Evolutionary conservation across 345 rosid genomes (phyloP).

Genomic region (Eutrema heterophyllum): DNA sequence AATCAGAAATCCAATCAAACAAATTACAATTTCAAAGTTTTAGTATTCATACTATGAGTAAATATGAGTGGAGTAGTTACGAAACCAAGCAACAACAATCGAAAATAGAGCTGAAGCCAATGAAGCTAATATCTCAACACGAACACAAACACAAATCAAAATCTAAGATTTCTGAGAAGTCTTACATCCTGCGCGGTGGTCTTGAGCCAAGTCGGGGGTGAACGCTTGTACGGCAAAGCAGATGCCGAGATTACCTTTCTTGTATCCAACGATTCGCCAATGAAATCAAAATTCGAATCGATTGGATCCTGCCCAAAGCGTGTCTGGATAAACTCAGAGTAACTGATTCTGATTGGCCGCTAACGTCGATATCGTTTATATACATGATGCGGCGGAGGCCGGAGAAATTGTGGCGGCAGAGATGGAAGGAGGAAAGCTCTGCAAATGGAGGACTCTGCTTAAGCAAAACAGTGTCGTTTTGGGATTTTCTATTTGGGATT

Average conservation of each 20-base stretch:
- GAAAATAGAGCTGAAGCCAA: background rate
- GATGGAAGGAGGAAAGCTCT: conserved; percentile 26
- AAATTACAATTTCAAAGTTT: background rate
- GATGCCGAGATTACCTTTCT: conserved; percentile 90
- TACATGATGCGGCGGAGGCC: conserved; percentile 21
- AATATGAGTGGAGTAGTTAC: background rate
- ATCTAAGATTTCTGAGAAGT: background rate
- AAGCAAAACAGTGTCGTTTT: no score
- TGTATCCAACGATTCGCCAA: conserved; percentile 17
- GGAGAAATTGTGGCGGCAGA: conserved; percentile 46
- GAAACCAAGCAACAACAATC: background rate
- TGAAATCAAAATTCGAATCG: conserved; percentile 26
- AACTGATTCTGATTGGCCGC: background rate
- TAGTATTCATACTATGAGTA: background rate
- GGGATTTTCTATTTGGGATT: no score
- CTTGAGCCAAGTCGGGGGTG: conserved; percentile 83
- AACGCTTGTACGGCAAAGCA: conserved; percentile 81
- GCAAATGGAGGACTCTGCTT: conserved; percentile 43
- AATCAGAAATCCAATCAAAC: background rate
- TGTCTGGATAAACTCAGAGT: conserved; percentile 43
- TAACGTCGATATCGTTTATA: conserved; percentile 32
- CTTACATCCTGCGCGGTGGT: conserved; percentile 47
- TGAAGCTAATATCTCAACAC: background rate
- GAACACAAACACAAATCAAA: background rate
- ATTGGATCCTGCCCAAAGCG: conserved; percentile 49